Conservation (phyloP, 2,329 filamentous ascomycete genomes). For the Magnaporthiopsis rhizophila region DNA sequence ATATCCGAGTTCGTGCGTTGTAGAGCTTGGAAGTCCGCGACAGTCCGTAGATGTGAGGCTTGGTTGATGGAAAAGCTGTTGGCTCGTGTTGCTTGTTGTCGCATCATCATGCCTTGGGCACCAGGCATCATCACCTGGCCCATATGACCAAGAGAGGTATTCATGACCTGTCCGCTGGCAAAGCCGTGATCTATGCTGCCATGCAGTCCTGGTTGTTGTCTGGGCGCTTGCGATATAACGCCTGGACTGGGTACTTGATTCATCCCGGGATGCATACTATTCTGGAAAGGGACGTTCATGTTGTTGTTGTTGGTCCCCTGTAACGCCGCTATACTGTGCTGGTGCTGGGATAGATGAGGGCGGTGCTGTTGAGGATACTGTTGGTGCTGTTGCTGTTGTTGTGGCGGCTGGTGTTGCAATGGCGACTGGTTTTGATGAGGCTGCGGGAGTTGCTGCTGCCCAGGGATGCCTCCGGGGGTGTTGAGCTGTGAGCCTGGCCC, state of each 20-base stretch:
- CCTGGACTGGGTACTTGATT: conserved; percentile 5
- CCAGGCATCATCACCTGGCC: conserved; percentile 11
- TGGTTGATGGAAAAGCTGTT: conserved; percentile 31
- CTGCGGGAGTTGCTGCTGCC: conserved; percentile 13
- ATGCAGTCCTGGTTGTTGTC: conserved; percentile 18
- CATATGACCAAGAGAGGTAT: conserved; percentile 3
- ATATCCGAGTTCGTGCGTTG: conserved; percentile 36
- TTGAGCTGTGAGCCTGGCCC: conserved; percentile 17
- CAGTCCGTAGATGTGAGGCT: conserved; percentile 31
- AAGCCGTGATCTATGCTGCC: conserved; percentile 5
- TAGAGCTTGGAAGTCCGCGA: conserved; percentile 42
- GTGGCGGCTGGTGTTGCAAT: conserved; percentile 22
- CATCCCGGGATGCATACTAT: conserved; percentile 7
- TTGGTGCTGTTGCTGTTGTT: conserved; percentile 23
- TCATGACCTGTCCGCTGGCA: conserved; percentile 10
- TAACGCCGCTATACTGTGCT: conserved; percentile 24
- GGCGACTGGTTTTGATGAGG: conserved; percentile 23
- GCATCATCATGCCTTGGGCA: conserved; percentile 19
- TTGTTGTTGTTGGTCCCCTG: conserved; percentile 19
- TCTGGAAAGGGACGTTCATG: conserved; percentile 7
- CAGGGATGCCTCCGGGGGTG: conserved; percentile 14
- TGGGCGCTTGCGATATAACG: neutral
- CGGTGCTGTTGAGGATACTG: conserved; percentile 15
- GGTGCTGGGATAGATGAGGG: conserved; percentile 16
- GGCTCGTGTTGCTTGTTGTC: conserved; percentile 27